These are phyloP conservation scores for Cyberlindnera xishuangbannaensis DNA, from an alignment of 805 yeast species.

Conservation along the genomic window DNA sequence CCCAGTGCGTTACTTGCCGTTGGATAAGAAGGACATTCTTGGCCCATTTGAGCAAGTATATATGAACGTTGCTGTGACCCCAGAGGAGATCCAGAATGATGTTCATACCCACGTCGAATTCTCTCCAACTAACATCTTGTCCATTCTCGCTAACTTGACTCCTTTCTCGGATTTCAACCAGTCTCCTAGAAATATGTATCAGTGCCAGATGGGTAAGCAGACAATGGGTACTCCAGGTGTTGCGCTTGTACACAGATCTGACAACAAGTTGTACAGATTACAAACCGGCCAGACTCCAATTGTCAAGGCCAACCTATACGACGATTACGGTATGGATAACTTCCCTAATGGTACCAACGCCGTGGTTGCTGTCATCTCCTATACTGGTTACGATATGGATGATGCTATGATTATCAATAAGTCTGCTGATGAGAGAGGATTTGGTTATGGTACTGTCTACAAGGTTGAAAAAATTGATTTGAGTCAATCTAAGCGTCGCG, in stretches of 20 bases:
- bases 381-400: constrained; percentile 99
- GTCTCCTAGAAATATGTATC: constrained; percentile 99
- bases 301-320: constrained; percentile 88
- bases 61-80: constrained; percentile 92
- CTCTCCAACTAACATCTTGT: constrained; percentile 89
- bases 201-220: constrained; percentile 99
- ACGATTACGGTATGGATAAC: constrained; percentile 95
- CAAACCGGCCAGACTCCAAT: constrained; percentile 97
- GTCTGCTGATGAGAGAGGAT: constrained; percentile 96
- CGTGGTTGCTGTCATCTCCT: constrained; percentile 96
- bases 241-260: constrained; percentile 85
- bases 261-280: constrained; percentile 86
- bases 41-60: constrained; percentile 99
- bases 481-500: constrained; percentile 69
- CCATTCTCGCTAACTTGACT: constrained; percentile 93
- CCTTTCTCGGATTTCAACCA: constrained; percentile 98
- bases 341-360: constrained; percentile 99
- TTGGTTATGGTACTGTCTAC: constrained; percentile 94
- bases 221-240: constrained; percentile 99
- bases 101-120: constrained; percentile 91
- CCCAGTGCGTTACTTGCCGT: constrained; percentile 88
- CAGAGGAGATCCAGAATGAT: constrained; percentile 77
- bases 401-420: constrained; percentile 98
- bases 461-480: constrained; percentile 91
- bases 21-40: constrained; percentile 75